Evolutionary conservation across 495 filamentous ascomycete genomes (phyloP).

Genomic region (Penicillium pancosmium): DNA sequence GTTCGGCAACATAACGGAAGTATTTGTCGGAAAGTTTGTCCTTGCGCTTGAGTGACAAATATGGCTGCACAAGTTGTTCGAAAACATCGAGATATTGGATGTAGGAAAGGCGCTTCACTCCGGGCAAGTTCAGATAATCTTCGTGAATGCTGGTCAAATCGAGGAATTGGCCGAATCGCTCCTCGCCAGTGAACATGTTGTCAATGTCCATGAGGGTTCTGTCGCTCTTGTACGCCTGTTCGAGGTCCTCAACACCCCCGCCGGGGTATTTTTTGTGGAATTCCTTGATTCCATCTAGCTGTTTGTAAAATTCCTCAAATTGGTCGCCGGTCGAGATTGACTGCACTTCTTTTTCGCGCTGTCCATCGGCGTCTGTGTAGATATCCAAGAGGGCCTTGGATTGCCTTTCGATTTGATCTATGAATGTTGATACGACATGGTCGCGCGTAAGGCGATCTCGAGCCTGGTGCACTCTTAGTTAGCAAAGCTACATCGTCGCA

Average conservation of each 20-base stretch:
- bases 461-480: slow-evolving; percentile 58
- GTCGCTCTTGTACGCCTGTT: slow-evolving; percentile 82
- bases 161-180: slow-evolving; percentile 86
- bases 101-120: slow-evolving; percentile 80
- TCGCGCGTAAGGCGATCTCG: slow-evolving; percentile 84
- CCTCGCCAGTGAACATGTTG: slow-evolving; percentile 92
- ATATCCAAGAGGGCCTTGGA: slow-evolving; percentile 78
- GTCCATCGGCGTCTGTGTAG: slow-evolving; percentile 76
- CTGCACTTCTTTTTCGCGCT: slow-evolving; percentile 77
- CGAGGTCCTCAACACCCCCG: slow-evolving; percentile 92
- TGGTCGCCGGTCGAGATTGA: slow-evolving; percentile 83
- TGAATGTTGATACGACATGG: slow-evolving; percentile 86
- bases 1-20: slow-evolving; percentile 80
- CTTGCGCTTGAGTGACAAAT: slow-evolving; percentile 67
- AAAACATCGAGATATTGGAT: slow-evolving; percentile 89
- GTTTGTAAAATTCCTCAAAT: slow-evolving; percentile 90
- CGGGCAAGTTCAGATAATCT: slow-evolving; percentile 84
- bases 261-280: slow-evolving; percentile 92
- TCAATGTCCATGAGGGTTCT: slow-evolving; percentile 68
- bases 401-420: slow-evolving; percentile 83
- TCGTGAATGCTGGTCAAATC: slow-evolving; percentile 85
- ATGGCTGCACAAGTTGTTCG: slow-evolving; percentile 78
- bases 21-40: slow-evolving; percentile 91
- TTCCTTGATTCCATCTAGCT: slow-evolving; percentile 75
- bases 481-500: slow-evolving; percentile 20